Conservation (phyloP, 2,329 filamentous ascomycete genomes). For the Xylariaceae sp. region DNA sequence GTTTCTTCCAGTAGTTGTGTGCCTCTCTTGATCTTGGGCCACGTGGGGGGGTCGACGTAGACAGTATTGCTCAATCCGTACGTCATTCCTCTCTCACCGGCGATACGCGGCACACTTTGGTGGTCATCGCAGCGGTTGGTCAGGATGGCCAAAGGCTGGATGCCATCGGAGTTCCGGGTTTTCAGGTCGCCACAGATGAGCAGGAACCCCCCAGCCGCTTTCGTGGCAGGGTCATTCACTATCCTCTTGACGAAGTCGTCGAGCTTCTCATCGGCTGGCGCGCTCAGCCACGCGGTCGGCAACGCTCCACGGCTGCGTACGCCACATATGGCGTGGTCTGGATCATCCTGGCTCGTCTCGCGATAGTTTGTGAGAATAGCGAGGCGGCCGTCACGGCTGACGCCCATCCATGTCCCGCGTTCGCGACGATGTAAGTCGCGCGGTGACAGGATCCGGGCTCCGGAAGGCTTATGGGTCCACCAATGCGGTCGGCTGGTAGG, state of each 20-base stretch:
- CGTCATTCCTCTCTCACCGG: conserved; percentile 43
- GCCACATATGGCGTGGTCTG: conserved; percentile 47
- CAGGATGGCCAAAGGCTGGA: conserved; percentile 53
- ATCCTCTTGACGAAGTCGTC: conserved; percentile 47
- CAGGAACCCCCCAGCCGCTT: conserved; percentile 61
- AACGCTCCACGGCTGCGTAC: conserved; percentile 57
- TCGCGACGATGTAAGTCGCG: conserved; percentile 57
- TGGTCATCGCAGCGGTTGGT: conserved; percentile 53
- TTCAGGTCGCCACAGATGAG: conserved; percentile 59
- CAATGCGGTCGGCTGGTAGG: conserved; percentile 60
- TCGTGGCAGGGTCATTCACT: conserved; percentile 47
- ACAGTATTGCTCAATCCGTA: conserved; percentile 60
- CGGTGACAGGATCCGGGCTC: conserved; percentile 49
- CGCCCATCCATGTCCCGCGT: conserved; percentile 61
- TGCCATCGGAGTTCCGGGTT: conserved; percentile 20
- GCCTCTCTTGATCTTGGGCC: conserved; percentile 57
- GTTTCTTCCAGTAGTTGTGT: conserved; percentile 40
- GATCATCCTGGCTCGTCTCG: conserved; percentile 46
- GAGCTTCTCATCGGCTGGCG: conserved; percentile 42
- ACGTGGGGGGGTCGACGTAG: conserved; percentile 47
- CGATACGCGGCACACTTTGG: conserved; percentile 54
- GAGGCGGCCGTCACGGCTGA: conserved; percentile 54
- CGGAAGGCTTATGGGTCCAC: conserved; percentile 47
- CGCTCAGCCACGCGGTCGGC: conserved; percentile 57
- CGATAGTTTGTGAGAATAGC: conserved; percentile 64